Evolutionary conservation across 257 asterid genomes (phyloP).

Genomic region (Solanum habrochaites): DNA sequence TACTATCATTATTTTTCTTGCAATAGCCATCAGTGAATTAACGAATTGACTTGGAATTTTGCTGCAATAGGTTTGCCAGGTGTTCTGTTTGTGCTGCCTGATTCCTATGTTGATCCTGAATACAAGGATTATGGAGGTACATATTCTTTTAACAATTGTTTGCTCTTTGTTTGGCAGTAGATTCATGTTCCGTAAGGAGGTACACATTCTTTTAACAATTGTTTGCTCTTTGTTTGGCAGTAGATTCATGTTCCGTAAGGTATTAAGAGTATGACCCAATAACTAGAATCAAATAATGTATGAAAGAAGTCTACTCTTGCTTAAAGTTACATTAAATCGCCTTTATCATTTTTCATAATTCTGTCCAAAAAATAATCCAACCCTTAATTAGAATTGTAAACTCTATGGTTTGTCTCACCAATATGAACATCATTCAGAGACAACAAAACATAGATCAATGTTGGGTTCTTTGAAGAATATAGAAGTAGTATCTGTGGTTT

Average conservation of each 20-base stretch:
- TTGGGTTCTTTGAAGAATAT: not conserved
- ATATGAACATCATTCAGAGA: not conserved
- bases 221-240: not conserved
- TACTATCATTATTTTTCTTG: not conserved
- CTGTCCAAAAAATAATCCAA: not conserved
- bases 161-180: not conserved
- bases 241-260: not conserved
- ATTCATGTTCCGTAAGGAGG: constrained; percentile 13
- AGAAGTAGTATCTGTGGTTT: not conserved
- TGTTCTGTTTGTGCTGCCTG: constrained; percentile 78
- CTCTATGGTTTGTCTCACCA: not conserved
- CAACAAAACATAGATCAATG: not conserved
- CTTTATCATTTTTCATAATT: not conserved
- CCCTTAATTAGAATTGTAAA: not conserved
- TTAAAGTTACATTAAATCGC: not conserved
- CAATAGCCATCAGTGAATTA: not conserved
- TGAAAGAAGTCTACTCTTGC: not conserved
- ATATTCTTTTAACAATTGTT: not conserved
- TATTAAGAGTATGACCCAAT: not conserved
- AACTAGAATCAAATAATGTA: not conserved
- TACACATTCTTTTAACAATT: not conserved
- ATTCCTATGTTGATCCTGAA: constrained; percentile 76
- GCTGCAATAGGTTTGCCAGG: constrained; percentile 45
- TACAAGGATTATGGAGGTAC: constrained; percentile 80
- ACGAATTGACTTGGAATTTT: not conserved